Evolutionary conservation across 2,329 filamentous ascomycete species (phyloP).

Genomic region (Aspergillus niger): DNA sequence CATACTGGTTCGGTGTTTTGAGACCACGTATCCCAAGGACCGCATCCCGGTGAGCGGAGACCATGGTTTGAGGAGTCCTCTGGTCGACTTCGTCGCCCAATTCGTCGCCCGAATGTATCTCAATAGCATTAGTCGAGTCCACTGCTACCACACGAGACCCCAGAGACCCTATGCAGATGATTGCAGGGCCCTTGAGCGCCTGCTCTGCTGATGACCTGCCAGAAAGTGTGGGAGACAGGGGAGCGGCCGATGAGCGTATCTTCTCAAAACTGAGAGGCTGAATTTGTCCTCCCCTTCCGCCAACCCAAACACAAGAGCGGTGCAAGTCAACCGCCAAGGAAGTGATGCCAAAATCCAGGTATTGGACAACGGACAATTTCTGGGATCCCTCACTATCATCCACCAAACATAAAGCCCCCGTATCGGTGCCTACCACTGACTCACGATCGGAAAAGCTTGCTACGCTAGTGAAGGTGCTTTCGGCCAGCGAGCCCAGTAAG

Average conservation of each 20-base stretch:
- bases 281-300: slow-evolving; percentile 64
- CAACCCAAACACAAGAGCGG: slow-evolving; percentile 64
- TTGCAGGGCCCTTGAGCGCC: slow-evolving; percentile 38
- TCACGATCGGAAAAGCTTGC: slow-evolving; percentile 70
- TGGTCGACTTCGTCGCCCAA: slow-evolving; percentile 34
- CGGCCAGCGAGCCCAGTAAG: slow-evolving; percentile 76
- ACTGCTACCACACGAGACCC: slow-evolving; percentile 70
- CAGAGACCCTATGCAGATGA: slow-evolving; percentile 71
- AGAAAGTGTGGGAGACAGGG: slow-evolving; percentile 27
- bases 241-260: slow-evolving; percentile 35
- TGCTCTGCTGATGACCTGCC: slow-evolving; percentile 25
- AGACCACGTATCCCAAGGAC: slow-evolving; percentile 73
- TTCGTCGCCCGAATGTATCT: slow-evolving; percentile 56
- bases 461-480: slow-evolving; percentile 81
- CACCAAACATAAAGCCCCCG: slow-evolving; percentile 84
- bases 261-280: slow-evolving; percentile 49
- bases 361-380: slow-evolving; percentile 67
- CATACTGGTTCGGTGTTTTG: slow-evolving; percentile 58
- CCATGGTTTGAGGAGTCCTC: slow-evolving; percentile 34
- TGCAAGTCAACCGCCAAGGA: slow-evolving; percentile 64
- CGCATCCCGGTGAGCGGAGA: slow-evolving; percentile 60
- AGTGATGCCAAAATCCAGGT: slow-evolving; percentile 67
- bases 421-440: slow-evolving; percentile 82
- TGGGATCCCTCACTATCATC: slow-evolving; percentile 74
- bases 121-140: slow-evolving; percentile 73